Conservation (phyloP, 352 stramenopile genomes). For the Phytopythium helicoides region DNA sequence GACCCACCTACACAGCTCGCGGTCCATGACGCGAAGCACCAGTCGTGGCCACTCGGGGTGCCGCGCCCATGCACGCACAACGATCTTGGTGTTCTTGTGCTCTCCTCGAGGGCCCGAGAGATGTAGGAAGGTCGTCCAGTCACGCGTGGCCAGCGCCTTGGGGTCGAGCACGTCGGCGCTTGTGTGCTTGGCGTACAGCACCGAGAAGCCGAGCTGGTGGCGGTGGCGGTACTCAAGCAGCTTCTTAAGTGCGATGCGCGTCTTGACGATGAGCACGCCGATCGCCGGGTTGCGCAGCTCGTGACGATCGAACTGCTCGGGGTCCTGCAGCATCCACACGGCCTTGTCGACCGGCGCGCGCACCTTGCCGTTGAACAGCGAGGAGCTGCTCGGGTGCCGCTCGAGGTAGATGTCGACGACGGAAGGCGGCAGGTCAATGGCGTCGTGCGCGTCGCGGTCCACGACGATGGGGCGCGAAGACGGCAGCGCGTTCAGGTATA, state of each 20-base stretch:
- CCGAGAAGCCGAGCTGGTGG: slow-evolving; percentile 71
- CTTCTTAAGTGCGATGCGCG: slow-evolving; percentile 77
- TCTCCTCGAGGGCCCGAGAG: slow-evolving; percentile 48
- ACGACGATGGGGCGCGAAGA: slow-evolving; percentile 61
- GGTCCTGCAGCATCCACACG: slow-evolving; percentile 87
- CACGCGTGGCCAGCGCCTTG: slow-evolving; percentile 32
- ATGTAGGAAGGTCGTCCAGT: slow-evolving; percentile 78
- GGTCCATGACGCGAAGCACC: slow-evolving; percentile 65
- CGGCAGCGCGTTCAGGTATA: slow-evolving; percentile 70
- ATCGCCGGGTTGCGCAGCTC: slow-evolving; percentile 65
- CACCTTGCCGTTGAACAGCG: slow-evolving; percentile 27
- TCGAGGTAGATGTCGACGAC: slow-evolving; percentile 82
- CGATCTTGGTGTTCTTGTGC: slow-evolving; percentile 77
- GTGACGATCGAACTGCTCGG: slow-evolving; percentile 82
- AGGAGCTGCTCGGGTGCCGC: slow-evolving; percentile 59
- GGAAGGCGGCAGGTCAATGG: slow-evolving; percentile 53
- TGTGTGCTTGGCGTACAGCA: slow-evolving; percentile 85
- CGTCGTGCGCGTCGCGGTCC: slow-evolving; percentile 17
- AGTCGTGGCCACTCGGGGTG: slow-evolving; percentile 77
- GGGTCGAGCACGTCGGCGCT: slow-evolving; percentile 66
- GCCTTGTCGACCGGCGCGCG: slow-evolving; percentile 57
- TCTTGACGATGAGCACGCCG: slow-evolving; percentile 84
- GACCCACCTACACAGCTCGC: slow-evolving; percentile 64
- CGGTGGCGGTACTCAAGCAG: slow-evolving; percentile 77
- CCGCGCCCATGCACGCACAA: slow-evolving; percentile 58